These are phyloP conservation scores for Trypanosoma avium DNA, from an alignment of 208 protist species.

Conservation along the genomic window DNA sequence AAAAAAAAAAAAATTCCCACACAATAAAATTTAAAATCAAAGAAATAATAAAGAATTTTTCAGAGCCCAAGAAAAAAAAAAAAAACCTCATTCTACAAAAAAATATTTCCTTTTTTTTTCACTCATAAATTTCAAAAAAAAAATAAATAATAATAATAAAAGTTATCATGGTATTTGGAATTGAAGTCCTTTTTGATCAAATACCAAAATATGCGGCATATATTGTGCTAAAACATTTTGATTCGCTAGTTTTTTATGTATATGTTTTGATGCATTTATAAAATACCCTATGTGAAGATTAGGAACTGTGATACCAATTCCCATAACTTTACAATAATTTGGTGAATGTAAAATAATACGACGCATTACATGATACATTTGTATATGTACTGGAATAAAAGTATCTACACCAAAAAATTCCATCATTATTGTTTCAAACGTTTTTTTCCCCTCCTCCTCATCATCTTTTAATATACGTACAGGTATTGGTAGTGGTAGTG, in stretches of 20 bases:
- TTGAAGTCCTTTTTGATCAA: constrained; percentile 16
- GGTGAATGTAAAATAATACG: constrained; percentile 32
- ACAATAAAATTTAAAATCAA: no score
- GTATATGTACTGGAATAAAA: constrained; percentile 46
- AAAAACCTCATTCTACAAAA: not conserved
- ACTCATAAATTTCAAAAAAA: constrained; percentile 5
- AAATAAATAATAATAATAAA: constrained; percentile 25
- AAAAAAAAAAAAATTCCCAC: no score
- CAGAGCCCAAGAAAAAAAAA: not conserved
- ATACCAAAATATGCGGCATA: constrained; percentile 22
- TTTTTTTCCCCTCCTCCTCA: not conserved
- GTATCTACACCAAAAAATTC: constrained; percentile 61
- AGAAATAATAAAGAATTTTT: no score
- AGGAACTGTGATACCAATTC: constrained; percentile 38
- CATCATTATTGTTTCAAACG: constrained; percentile 14
- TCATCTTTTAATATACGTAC: not conserved
- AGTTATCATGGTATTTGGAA: constrained; percentile 5
- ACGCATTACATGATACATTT: constrained; percentile 50
- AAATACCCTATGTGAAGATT: constrained; percentile 37
- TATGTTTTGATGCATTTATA: not conserved
- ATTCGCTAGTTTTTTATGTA: not conserved
- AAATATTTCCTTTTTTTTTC: not conserved
- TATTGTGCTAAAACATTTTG: not conserved
- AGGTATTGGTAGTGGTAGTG: constrained; percentile 3
- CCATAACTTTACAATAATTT: constrained; percentile 6